A percentile compares a stretch with the other conserved stretches of the same genome.
Conservation (phyloP, 805 yeast species). For the Candida nanaspora region DNA sequence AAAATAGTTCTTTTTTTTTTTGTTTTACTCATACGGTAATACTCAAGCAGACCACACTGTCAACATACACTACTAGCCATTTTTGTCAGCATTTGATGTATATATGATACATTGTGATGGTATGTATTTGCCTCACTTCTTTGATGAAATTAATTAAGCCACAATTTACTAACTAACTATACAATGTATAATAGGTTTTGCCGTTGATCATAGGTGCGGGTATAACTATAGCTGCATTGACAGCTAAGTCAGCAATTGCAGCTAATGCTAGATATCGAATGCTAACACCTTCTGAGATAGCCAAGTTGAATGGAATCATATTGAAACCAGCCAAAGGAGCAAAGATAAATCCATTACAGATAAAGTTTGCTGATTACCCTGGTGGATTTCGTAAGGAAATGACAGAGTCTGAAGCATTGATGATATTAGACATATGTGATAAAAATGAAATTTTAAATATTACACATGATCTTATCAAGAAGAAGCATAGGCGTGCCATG, state of each 20-base stretch:
- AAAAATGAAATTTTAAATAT: slow-evolving; percentile 43
- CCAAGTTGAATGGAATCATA: slow-evolving; percentile 31
- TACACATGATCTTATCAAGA: slow-evolving; percentile 46
- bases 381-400: slow-evolving; percentile 63
- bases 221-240: slow-evolving; percentile 43
- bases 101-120: no score
- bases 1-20: no score
- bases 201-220: slow-evolving; percentile 53
- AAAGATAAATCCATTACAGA: slow-evolving; percentile 12
- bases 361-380: slow-evolving; percentile 30
- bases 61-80: no score
- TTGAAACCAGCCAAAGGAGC: slow-evolving; percentile 7
- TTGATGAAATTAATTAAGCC: no score
- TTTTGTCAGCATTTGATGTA: no score
- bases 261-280: slow-evolving; percentile 25
- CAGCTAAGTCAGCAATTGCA: slow-evolving; percentile 30
- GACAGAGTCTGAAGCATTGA: slow-evolving; percentile 66
- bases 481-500: slow-evolving; percentile 71
- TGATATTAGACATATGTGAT: slow-evolving; percentile 52
- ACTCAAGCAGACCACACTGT: no score
- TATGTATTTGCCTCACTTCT: no score
- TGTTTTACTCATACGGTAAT: no score
- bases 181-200: slow-evolving; percentile 33
- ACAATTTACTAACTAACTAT: slow-evolving; percentile 11
- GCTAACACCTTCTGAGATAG: slow-evolving; percentile 31